Evolutionary conservation across 306 rosid genomes (phyloP).

Genomic region (Cucumis hystrix): DNA sequence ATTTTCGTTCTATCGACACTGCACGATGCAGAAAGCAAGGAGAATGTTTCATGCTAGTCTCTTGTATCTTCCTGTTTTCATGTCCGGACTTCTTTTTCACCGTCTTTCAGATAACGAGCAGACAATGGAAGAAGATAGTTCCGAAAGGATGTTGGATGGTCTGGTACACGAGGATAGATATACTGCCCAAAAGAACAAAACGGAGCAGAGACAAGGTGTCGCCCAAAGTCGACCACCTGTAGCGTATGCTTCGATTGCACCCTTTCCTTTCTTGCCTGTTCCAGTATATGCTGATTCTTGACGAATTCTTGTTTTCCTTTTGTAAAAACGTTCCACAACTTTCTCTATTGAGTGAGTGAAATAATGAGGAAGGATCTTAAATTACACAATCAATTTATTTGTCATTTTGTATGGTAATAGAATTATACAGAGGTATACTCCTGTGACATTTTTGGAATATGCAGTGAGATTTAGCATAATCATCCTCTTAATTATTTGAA

Average conservation of each 20-base stretch:
- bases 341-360: not conserved
- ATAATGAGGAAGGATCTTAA: not conserved
- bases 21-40: slow-evolving; percentile 59
- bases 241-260: slow-evolving; percentile 74
- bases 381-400: not conserved
- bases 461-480: not conserved
- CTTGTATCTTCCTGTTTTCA: slow-evolving; percentile 82
- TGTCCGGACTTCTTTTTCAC: slow-evolving; percentile 81
- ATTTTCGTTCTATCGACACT: slow-evolving; percentile 64
- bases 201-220: slow-evolving; percentile 2
- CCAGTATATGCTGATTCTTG: slow-evolving; percentile 32
- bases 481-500: not conserved
- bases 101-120: slow-evolving; percentile 40
- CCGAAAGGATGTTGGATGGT: slow-evolving; percentile 12
- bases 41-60: slow-evolving; percentile 94
- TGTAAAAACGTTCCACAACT: not conserved
- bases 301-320: not conserved
- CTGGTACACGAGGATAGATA: slow-evolving; percentile 13
- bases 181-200: slow-evolving; percentile 10
- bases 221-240: slow-evolving; percentile 49
- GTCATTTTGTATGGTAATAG: not conserved
- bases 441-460: not conserved
- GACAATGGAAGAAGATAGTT: slow-evolving; percentile 17
- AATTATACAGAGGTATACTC: not conserved
- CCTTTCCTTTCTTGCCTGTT: slow-evolving; percentile 86